Evolutionary conservation across 2,329 filamentous ascomycete genomes (phyloP).

Genomic region (Phialophora macrospora): DNA sequence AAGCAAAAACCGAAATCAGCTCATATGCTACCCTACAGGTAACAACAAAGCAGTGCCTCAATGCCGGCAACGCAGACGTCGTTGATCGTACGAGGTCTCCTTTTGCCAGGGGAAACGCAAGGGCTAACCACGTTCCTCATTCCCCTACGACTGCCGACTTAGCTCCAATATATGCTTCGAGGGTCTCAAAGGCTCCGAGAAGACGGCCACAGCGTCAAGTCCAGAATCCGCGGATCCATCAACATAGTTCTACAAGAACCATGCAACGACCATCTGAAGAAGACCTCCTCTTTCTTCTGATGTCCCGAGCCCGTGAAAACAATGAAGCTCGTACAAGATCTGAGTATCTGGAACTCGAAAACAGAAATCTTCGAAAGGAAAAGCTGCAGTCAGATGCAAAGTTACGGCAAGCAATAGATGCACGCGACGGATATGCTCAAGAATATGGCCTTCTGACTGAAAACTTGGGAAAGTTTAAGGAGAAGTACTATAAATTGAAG

Average conservation of each 20-base stretch:
- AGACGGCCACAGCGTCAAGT: not conserved
- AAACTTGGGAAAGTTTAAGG: conserved; percentile 24
- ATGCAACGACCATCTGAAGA: conserved; percentile 30
- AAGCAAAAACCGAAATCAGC: not conserved
- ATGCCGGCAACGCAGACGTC: not conserved
- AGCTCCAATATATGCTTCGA: not conserved
- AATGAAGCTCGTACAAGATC: conserved; percentile 13
- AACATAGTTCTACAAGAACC: not conserved
- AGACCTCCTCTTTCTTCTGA: conserved; percentile 34
- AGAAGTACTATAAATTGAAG: conserved; percentile 36
- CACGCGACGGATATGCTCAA: conserved; percentile 19
- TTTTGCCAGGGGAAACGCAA: not conserved
- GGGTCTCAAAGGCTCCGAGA: conserved; percentile 11
- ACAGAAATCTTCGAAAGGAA: conserved; percentile 16
- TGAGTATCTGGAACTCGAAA: conserved; percentile 23
- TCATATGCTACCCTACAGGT: not conserved
- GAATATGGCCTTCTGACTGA: conserved; percentile 16
- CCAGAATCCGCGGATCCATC: not conserved
- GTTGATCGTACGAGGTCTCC: not conserved
- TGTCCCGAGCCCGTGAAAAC: conserved; percentile 28
- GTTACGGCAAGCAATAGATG: conserved; percentile 13
- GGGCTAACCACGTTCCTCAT: too few species aligned
- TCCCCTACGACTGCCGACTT: not conserved
- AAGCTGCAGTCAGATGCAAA: conserved; percentile 17
- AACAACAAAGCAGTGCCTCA: not conserved